A percentile compares a stretch with the other conserved stretches of the same genome.
phyloP scores from a whole-genome alignment of 371 early-diverging fungal genomes.

The Mucor circinelloides region DNA sequence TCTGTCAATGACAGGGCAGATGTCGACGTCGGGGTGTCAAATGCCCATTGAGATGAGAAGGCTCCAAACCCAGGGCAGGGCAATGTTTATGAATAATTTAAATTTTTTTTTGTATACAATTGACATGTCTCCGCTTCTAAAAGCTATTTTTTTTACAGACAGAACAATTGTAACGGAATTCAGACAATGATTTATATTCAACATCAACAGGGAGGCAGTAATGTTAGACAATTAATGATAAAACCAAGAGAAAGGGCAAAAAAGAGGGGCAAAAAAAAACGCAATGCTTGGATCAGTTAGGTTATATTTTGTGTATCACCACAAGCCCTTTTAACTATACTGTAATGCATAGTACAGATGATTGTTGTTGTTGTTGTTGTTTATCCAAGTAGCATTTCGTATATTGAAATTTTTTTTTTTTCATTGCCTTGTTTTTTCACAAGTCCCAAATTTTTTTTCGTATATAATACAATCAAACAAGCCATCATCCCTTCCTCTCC shows the following conservation, averaged over 20 bases:
- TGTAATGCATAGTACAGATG: background rate
- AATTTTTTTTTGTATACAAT: background rate
- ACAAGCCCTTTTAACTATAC: background rate
- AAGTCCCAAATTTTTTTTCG: conserved; percentile 13
- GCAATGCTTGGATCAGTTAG: background rate
- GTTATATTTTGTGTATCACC: background rate
- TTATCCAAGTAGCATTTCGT: background rate
- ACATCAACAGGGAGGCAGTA: too few relatives aligned
- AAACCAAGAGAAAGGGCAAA: background rate
- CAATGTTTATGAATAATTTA: background rate
- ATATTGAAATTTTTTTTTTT: conserved; percentile 7
- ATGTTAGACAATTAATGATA: background rate
- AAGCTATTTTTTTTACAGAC: background rate
- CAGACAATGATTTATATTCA: background rate
- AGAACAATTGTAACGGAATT: background rate
- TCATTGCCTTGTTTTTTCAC: conserved; percentile 9
- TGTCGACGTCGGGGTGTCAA: background rate
- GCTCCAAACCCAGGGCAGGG: background rate
- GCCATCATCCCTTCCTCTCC: background rate
- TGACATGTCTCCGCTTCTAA: conserved; percentile 1
- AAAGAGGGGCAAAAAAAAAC: background rate
- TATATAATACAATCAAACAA: conserved; percentile 12
- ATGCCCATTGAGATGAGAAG: background rate
- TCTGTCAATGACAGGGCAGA: too few relatives aligned
- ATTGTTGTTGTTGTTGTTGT: background rate